Percentiles rank a stretch among this genome's conserved stretches.
Evolutionary conservation across 2,329 filamentous ascomycete genomes (phyloP).

Genomic region (Aspergillus sp.): DNA sequence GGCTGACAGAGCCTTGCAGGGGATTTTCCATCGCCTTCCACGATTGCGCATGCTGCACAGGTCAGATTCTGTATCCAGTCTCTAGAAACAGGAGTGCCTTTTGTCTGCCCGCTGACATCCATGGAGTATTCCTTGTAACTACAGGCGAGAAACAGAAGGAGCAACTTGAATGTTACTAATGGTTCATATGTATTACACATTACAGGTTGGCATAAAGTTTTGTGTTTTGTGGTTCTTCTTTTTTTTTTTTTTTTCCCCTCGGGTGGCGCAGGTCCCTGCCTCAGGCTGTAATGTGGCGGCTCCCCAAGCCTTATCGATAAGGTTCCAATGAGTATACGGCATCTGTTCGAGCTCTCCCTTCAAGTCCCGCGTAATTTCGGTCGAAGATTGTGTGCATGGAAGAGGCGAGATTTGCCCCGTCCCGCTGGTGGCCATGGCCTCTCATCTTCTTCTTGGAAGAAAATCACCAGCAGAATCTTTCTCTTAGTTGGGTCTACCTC

Average conservation of each 20-base stretch:
- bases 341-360: too few species aligned
- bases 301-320: conserved; percentile 10
- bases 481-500: too few species aligned
- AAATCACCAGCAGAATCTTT: too few species aligned
- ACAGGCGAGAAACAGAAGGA: not conserved
- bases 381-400: too few species aligned
- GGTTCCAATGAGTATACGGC: not conserved
- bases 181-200: not conserved
- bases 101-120: not conserved
- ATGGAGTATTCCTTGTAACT: too few species aligned
- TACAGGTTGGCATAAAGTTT: not conserved
- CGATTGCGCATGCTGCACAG: not conserved
- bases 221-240: not conserved
- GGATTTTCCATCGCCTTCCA: not conserved
- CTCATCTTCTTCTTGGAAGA: too few species aligned
- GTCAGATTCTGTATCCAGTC: not conserved
- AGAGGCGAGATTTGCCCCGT: too few species aligned
- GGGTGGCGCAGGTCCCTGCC: not conserved
- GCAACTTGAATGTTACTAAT: not conserved
- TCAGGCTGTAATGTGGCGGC: not conserved
- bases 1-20: conserved; percentile 5
- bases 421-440: too few species aligned
- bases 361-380: too few species aligned
- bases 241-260: not conserved
- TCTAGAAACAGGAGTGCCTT: not conserved